A percentile compares a stretch with the other conserved stretches of the same genome.
These are phyloP conservation scores for Fusarium annulatum DNA, from an alignment of 2,329 filamentous ascomycete species.

Conservation along the genomic window DNA sequence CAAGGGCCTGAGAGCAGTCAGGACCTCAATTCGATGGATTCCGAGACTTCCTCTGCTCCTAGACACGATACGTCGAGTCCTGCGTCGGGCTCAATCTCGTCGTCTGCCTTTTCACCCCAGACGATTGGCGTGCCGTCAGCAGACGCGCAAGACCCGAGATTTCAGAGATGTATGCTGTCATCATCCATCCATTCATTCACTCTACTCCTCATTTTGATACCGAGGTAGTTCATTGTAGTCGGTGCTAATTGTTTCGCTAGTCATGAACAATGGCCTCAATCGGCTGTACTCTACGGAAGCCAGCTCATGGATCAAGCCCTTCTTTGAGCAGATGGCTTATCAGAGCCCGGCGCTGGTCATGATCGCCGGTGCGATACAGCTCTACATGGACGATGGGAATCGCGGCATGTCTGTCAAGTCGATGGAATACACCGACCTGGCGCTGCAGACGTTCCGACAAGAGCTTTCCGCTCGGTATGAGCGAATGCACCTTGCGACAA, in stretches of 20 bases:
- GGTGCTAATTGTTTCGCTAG: constrained; percentile 4
- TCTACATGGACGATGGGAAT: constrained; percentile 34
- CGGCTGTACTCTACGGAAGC: constrained; percentile 39
- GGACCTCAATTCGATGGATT: background rate
- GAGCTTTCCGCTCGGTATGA: constrained; percentile 33
- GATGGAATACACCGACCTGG: constrained; percentile 38
- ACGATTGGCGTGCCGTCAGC: background rate
- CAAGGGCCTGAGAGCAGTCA: background rate
- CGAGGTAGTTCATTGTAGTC: constrained; percentile 14
- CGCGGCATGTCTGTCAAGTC: constrained; percentile 35
- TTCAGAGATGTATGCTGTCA: constrained; percentile 32
- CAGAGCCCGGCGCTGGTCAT: constrained; percentile 38
- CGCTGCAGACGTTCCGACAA: constrained; percentile 38
- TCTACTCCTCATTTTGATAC: background rate
- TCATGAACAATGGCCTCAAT: constrained; percentile 35
- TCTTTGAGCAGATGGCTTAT: constrained; percentile 40
- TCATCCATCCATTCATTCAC: background rate
- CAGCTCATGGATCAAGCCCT: constrained; percentile 37
- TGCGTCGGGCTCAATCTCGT: background rate
- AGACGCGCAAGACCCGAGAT: constrained; percentile 29
- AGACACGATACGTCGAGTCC: constrained; percentile 22
- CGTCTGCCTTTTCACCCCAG: constrained; percentile 20
- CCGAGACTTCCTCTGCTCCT: constrained; percentile 11
- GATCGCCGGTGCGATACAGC: constrained; percentile 38
- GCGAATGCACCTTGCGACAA: constrained; percentile 30